A percentile compares a stretch with the other conserved stretches of the same genome.
Conservation (phyloP, 2,329 filamentous ascomycete species). For the Botrytis fabae region DNA sequence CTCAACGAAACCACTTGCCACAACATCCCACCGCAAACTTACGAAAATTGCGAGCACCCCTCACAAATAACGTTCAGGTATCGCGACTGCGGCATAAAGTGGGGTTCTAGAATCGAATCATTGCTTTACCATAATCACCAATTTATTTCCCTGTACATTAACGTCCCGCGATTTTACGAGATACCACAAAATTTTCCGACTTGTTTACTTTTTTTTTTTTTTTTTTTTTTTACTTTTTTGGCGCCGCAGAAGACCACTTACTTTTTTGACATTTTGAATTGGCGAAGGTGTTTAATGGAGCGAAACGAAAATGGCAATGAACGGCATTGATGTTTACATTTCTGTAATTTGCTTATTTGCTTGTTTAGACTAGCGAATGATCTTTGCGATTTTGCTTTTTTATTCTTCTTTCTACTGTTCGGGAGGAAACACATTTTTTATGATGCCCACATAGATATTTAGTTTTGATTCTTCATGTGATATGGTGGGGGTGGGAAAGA, state of each 20-base stretch:
- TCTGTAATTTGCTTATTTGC: conserved; percentile 13
- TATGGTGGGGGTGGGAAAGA: background rate
- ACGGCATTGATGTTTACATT: conserved; percentile 3
- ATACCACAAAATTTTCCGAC: conserved; percentile 30
- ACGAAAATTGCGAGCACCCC: background rate
- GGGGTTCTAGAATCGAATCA: background rate
- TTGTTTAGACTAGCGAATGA: conserved; percentile 11
- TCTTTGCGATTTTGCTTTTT: background rate
- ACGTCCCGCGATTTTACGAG: conserved; percentile 31
- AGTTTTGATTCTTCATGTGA: conserved; percentile 14
- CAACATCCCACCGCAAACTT: background rate
- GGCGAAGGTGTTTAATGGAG: conserved; percentile 15
- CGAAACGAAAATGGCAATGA: conserved; percentile 11
- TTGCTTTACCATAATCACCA: conserved; percentile 2
- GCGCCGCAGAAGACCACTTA: background rate
- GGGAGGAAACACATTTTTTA: background rate
- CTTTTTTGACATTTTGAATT: conserved; percentile 21
- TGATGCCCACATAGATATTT: conserved; percentile 10
- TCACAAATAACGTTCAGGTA: background rate
- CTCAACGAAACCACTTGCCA: background rate
- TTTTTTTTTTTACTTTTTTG: conserved; percentile 9
- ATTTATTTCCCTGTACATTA: conserved; percentile 25
- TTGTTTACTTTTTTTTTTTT: conserved; percentile 17
- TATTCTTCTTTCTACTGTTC: background rate
- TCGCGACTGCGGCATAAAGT: background rate